Base-by-base conservation (phyloP, 495 filamentous ascomycete species). In the Bombardia bombarda region DNA sequence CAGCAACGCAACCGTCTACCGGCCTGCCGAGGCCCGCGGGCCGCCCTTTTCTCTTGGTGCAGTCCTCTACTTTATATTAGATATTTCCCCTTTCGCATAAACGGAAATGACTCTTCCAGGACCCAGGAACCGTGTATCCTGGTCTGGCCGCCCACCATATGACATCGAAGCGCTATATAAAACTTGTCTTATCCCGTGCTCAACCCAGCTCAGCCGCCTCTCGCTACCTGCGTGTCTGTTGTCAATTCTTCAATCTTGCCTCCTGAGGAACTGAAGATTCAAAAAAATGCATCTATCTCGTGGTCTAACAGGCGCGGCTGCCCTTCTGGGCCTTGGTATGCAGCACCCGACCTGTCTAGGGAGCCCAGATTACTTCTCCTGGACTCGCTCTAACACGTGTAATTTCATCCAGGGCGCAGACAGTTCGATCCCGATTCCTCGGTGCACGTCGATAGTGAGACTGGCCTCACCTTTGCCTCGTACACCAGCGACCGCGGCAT, bases 401-500 rank as follows among this genome's bases (percentile, higher is more conserved):
- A 25, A n/a, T n/a, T n/a, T n/a, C n/a, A n/a, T n/a, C 4, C 13
- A 56, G 58, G 44, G 10, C 45, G 23, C 7, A 49, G 61, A 22
- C 56, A 62, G 49, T 54, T 56, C 13, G 57, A 64, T 7, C 31
- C 59, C 20, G 67, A 69, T 47, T 62, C 67, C 21, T 38, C 32
- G 23, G 30, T 52, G 23, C 64, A 57, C 42, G 47, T 55, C 25
- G 66, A 69, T 38, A 45, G 49, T 16, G 61, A 62, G 7, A 72
- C 67, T 13, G 67, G 65, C 39, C 52, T 70, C 28, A 65, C 52
- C 3, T 70, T 64, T 36, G 56, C 67, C 37, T 62, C 62, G 3
- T 63, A 63, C 53, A 61, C 56, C 21, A 67, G 48, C 44, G 53
- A 59, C 34, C 51, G 56, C 34, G 58, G 56, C 8, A 55, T 67